phyloP scores from a whole-genome alignment of 139 green algal species.

The Astrephomene gubernaculifera region DNA sequence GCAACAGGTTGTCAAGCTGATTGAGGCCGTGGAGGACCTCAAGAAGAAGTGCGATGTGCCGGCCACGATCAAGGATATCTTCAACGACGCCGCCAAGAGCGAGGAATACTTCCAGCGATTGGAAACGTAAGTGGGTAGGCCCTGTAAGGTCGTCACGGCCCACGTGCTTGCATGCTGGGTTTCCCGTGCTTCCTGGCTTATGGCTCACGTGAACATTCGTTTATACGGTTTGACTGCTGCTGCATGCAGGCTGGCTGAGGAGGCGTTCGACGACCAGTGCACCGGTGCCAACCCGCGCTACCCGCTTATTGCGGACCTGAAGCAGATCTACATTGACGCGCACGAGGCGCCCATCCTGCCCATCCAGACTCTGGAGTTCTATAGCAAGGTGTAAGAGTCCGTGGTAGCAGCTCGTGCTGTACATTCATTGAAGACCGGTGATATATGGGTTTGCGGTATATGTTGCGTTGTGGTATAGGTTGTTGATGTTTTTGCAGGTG shows the following conservation, averaged over 20 bases:
- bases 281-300: conserved; percentile 82
- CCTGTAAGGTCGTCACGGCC: too few species aligned
- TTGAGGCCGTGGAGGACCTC: conserved; percentile 74
- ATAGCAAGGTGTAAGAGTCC: conserved; percentile 26
- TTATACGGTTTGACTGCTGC: too few species aligned
- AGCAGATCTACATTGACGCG: conserved; percentile 69
- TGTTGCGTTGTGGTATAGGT: too few species aligned
- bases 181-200: too few species aligned
- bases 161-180: too few species aligned
- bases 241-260: conserved; percentile 53
- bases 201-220: neutral
- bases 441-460: too few species aligned
- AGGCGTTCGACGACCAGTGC: conserved; percentile 83
- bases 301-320: conserved; percentile 71
- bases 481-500: too few species aligned
- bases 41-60: conserved; percentile 72
- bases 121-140: neutral
- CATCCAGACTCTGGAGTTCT: conserved; percentile 56
- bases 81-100: conserved; percentile 52
- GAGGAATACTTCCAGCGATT: conserved; percentile 47
- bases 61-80: conserved; percentile 68
- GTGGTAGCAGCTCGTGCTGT: too few species aligned
- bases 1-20: conserved; percentile 63
- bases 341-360: conserved; percentile 60
- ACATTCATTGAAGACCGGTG: too few species aligned